These are phyloP conservation scores for Kurtzmaniella quercitrusa DNA, from an alignment of 1,139 yeast genomes.

Conservation along the genomic window DNA sequence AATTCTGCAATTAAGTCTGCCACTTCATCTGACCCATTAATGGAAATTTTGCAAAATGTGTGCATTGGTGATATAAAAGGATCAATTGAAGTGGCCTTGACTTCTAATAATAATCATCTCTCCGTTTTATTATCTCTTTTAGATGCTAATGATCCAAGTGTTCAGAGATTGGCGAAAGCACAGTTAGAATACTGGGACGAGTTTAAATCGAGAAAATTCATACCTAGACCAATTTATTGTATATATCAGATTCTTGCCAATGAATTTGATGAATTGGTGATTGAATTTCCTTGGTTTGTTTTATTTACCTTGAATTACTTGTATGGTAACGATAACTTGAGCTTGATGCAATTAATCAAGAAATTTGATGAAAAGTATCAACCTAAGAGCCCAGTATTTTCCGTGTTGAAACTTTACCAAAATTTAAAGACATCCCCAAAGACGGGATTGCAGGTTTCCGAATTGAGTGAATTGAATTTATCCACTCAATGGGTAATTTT, in stretches of 20 bases:
- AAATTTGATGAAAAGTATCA: constrained; percentile 12
- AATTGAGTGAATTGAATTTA: not conserved
- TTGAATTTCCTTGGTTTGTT: constrained; percentile 63
- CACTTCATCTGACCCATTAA: constrained; percentile 34
- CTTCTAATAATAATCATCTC: constrained; percentile 59
- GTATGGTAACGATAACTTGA: constrained; percentile 51
- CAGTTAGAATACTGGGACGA: constrained; percentile 68
- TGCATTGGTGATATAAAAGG: constrained; percentile 53
- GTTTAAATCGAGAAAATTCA: constrained; percentile 30
- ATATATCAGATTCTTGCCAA: constrained; percentile 69
- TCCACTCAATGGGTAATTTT: not conserved
- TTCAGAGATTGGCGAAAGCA: constrained; percentile 48
- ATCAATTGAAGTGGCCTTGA: constrained; percentile 61
- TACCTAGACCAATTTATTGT: constrained; percentile 53
- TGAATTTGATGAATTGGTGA: constrained; percentile 33
- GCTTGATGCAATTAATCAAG: constrained; percentile 36
- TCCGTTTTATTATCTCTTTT: constrained; percentile 66
- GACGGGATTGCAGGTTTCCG: not conserved
- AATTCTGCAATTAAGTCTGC: too few relatives aligned
- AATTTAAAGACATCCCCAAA: constrained; percentile 4
- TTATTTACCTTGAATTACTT: constrained; percentile 55
- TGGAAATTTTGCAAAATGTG: constrained; percentile 48
- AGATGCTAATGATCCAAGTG: constrained; percentile 62
- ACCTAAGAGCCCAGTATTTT: constrained; percentile 13
- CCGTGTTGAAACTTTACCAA: constrained; percentile 20